Evolutionary conservation across 2,329 filamentous ascomycete species (phyloP), one percentile per base, ranked within the genome.

Genomic region (Xylariaceae sp.): DNA sequence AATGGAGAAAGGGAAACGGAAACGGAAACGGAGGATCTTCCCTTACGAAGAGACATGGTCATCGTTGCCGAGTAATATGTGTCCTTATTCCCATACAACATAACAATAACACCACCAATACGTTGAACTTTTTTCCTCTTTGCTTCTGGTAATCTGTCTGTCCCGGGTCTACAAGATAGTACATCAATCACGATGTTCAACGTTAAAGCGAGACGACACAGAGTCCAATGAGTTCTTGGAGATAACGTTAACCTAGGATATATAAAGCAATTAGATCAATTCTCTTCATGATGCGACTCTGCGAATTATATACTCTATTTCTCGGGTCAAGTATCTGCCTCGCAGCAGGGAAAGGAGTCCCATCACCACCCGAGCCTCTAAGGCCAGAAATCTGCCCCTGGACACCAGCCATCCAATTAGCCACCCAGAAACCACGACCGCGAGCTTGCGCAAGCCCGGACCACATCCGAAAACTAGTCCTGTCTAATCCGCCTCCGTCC

Each of bases 381-480:
- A 6, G 3, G 6, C 12, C 35, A 5, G 34, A n/a, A 37, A 54
- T 57, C 19, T 66, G 64, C 42, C 63, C 61, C 2, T 56, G 53
- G 56, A 60, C 47, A 19, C 58, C 61, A 34, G 47, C 54, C 37
- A 42, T 52, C 40, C 51, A 54, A 6, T 57, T 59, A 34, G 47
- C 54, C 31, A 42, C 50, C 40, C 51, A 54, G 6, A 49, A 19
- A 30, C 54, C 53, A 32, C 54, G 51, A 3, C 42, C 51, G 1
- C 56, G 51, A 43, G 54, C 35, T 34, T 66, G 64, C 44, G 39
- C 57, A 5, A 57, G 48, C n/a, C 55, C 55, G 2, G 48, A 46
- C 12, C 41, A 47, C 11, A 45, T 58, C 2, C 53, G 53, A 11
- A 49, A 19, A n/a, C 41, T 54, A 29, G 7, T 53, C 19, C 30